Base-by-base conservation (phyloP, 306 rosid species). In the Vigna nakashimae region DNA sequence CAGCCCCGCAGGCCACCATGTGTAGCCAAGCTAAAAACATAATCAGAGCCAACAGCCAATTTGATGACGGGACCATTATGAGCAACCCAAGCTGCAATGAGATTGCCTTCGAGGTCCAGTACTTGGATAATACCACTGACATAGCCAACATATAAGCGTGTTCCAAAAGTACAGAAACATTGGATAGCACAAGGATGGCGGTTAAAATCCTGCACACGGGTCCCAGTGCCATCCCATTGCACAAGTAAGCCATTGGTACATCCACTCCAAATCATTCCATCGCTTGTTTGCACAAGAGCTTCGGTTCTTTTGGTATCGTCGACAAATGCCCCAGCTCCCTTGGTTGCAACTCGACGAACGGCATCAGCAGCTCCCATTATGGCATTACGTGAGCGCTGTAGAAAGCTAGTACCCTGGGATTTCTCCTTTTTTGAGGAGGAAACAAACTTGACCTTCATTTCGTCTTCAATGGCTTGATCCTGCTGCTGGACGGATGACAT, bases 351-450 rank as follows among this genome's bases (percentile, higher is more conserved):
- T 30, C 98, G 87, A 56, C 99, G 96, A 62, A 96, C 99, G 7
- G 91, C 99, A 83, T 96, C 98, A 73, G 98, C 99, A 78, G 98
- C 98, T 79, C 99, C 99, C 93, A 92, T 85, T 63, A 96, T 87
- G 40, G 97, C 97, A 78, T 96, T 92, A 18, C 97, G 91, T 12
- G 99, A 96, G 48, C 98, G 85, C 69, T 96, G 99, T 48, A 96
- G 75, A 83, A 96, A 96, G 49, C 87, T 85, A 67, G 74, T 70
- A 60, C 98, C 89, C 65, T 89, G 92, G 12, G 98, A 83, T 88
- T 96, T 96, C 65, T 96, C 99, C 84, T 92, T 96, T 80, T 96
- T 96, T 0, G 98, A 71, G 32, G 87, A 16, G 16, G 98, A 87
- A 71, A 88, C 92, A 40, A 86, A 92, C 84, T 96, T 92, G 22